Evolutionary conservation across 805 yeast species (phyloP).

Genomic region (Wickerhamomyces ciferrii): DNA sequence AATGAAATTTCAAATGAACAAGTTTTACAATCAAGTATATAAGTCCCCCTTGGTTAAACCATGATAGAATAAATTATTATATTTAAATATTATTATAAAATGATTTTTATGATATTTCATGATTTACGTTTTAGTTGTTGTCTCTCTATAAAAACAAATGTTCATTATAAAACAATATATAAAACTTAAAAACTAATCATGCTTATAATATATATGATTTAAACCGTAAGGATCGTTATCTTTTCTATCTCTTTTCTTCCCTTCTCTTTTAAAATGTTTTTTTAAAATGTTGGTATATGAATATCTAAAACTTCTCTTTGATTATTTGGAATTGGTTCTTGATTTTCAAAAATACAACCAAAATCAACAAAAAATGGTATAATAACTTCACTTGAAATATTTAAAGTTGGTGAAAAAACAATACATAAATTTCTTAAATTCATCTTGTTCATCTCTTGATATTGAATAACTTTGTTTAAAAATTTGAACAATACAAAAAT

Average conservation of each 20-base stretch:
- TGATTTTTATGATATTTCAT: no score
- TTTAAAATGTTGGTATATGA: slow-evolving; percentile 38
- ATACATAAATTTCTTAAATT: slow-evolving; percentile 71
- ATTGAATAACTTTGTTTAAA: slow-evolving; percentile 56
- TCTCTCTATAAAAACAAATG: not conserved
- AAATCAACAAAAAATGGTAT: slow-evolving; percentile 58
- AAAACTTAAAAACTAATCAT: no score
- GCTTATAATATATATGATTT: no score
- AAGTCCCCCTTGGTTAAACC: no score
- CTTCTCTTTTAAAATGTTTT: not conserved
- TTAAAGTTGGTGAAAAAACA: slow-evolving; percentile 78
- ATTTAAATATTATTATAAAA: not conserved
- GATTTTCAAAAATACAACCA: slow-evolving; percentile 53
- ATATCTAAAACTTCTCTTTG: slow-evolving; percentile 46
- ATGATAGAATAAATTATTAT: no score
- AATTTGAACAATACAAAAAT: slow-evolving; percentile 64
- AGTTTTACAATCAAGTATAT: not conserved
- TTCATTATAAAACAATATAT: not conserved
- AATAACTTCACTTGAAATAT: slow-evolving; percentile 57
- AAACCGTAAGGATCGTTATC: not conserved
- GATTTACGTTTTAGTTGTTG: no score
- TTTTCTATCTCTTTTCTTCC: no score
- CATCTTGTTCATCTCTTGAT: slow-evolving; percentile 73
- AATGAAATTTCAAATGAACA: not conserved
- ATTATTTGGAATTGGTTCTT: slow-evolving; percentile 32